Conservation (phyloP, 1,139 yeast species). For the Spathaspora sp. region DNA sequence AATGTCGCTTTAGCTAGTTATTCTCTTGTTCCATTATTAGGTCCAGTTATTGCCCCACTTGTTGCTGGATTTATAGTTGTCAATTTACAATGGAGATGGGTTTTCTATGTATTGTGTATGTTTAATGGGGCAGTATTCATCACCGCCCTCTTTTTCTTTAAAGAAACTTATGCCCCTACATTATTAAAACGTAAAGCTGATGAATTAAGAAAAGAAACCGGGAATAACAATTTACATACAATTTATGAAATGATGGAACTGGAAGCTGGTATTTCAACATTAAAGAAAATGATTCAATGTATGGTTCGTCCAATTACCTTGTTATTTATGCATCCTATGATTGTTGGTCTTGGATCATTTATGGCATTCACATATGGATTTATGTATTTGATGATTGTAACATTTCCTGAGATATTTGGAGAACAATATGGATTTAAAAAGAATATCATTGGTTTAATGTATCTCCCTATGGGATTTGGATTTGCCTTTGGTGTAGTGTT, state of each 20-base stretch:
- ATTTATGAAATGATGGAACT: constrained; percentile 40
- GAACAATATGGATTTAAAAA: constrained; percentile 35
- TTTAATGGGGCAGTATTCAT: constrained; percentile 43
- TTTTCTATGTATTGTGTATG: constrained; percentile 40
- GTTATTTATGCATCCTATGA: constrained; percentile 46
- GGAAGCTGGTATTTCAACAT: constrained; percentile 25
- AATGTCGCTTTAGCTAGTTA: constrained; percentile 43
- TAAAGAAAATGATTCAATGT: constrained; percentile 27
- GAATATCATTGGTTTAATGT: constrained; percentile 41
- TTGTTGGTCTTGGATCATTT: constrained; percentile 45
- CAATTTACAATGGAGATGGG: constrained; percentile 45
- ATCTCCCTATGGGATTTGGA: constrained; percentile 47
- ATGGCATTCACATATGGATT: constrained; percentile 50
- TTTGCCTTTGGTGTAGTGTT: constrained; percentile 39
- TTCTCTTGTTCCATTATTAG: constrained; percentile 48
- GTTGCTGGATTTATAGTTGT: constrained; percentile 57
- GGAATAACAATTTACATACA: constrained; percentile 40
- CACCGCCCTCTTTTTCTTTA: constrained; percentile 33
- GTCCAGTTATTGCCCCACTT: constrained; percentile 64
- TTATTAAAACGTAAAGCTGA: constrained; percentile 34
- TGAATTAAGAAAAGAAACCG: constrained; percentile 33
- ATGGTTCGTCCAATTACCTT: constrained; percentile 41
- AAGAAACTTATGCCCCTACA: constrained; percentile 43
- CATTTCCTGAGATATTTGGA: constrained; percentile 40
- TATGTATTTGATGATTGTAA: constrained; percentile 47